A percentile compares a stretch with the other conserved stretches of the same genome.
Conservation (phyloP, 768 basidiomycete genomes). For the Suillus paluster region DNA sequence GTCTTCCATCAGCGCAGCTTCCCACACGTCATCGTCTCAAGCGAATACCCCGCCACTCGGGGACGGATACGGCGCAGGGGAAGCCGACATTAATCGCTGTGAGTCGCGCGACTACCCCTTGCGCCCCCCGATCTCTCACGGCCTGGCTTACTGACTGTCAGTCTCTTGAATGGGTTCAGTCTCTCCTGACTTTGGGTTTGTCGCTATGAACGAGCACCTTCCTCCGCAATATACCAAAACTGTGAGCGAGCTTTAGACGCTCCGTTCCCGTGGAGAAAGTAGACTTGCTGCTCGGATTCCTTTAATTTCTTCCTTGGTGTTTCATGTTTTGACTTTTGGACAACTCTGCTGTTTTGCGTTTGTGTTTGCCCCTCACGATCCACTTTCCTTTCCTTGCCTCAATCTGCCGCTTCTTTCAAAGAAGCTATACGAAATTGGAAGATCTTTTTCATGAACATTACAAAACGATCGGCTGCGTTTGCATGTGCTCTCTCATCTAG, state of each 20-base stretch:
- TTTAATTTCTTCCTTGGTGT: conserved; percentile 29
- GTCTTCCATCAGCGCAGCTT: conserved; percentile 76
- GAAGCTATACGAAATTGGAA: conserved; percentile 42
- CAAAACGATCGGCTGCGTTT: conserved; percentile 39
- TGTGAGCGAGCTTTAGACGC: conserved; percentile 52
- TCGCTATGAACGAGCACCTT: conserved; percentile 80
- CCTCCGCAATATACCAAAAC: conserved; percentile 66
- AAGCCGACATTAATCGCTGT: conserved; percentile 85
- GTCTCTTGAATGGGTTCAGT: conserved; percentile 52
- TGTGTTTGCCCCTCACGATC: conserved; percentile 38
- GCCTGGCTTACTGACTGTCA: conserved; percentile 52
- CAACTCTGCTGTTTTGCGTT: conserved; percentile 27
- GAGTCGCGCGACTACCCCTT: conserved; percentile 45
- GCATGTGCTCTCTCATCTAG: conserved; percentile 39
- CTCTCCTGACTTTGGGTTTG: conserved; percentile 87
- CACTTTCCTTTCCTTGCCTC: conserved; percentile 32
- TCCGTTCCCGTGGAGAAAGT: conserved; percentile 27
- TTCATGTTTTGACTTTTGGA: conserved; percentile 34
- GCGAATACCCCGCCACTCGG: conserved; percentile 79
- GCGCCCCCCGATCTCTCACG: conserved; percentile 32
- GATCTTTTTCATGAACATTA: conserved; percentile 36
- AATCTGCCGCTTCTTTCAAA: conserved; percentile 25
- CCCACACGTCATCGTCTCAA: conserved; percentile 77
- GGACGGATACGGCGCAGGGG: conserved; percentile 65
- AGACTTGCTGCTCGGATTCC: conserved; percentile 32